These are phyloP conservation scores for Verbascum thapsus DNA, from an alignment of 257 asterid genomes.

Conservation along the genomic window DNA sequence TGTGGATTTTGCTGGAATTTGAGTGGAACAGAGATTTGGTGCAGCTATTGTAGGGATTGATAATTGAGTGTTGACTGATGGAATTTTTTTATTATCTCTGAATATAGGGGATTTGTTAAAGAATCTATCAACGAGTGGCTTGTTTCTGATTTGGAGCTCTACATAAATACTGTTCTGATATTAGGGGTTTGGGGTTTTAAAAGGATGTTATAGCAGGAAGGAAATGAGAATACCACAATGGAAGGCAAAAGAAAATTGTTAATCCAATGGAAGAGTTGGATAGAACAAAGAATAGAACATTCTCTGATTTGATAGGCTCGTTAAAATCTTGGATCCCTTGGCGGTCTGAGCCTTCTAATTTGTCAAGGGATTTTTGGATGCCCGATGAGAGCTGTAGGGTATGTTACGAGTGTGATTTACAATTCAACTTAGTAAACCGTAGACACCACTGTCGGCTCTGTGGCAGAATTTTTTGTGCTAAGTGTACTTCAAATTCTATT, in stretches of 20 bases:
- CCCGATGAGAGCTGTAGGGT: slow-evolving; percentile 96
- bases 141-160: slow-evolving; percentile 22
- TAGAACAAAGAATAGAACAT: too few relatives aligned
- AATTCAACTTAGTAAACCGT: slow-evolving; percentile 79
- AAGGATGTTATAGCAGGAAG: slow-evolving; percentile 44
- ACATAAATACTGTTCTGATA: slow-evolving; percentile 7
- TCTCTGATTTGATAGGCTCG: slow-evolving; percentile 61
- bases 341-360: slow-evolving; percentile 71
- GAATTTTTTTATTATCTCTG: slow-evolving; percentile 5
- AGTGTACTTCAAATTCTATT: slow-evolving; percentile 82
- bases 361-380: slow-evolving; percentile 98
- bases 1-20: slow-evolving; percentile 24
- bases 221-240: slow-evolving; percentile 64
- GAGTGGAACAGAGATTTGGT: too few relatives aligned
- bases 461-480: slow-evolving; percentile 83
- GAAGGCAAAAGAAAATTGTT: slow-evolving; percentile 42
- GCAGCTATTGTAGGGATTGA: slow-evolving; percentile 8
- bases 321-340: slow-evolving; percentile 81
- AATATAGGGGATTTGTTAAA: slow-evolving; percentile 17
- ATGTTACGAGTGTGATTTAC: slow-evolving; percentile 93
- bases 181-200: slow-evolving; percentile 28
- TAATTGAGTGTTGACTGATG: slow-evolving; percentile 13
- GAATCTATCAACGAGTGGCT: too few relatives aligned
- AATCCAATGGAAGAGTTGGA: slow-evolving; percentile 68
- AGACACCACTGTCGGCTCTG: slow-evolving; percentile 97